Evolutionary conservation across 257 asterid genomes (phyloP).

Genomic region (Nicotiana noctiflora): DNA sequence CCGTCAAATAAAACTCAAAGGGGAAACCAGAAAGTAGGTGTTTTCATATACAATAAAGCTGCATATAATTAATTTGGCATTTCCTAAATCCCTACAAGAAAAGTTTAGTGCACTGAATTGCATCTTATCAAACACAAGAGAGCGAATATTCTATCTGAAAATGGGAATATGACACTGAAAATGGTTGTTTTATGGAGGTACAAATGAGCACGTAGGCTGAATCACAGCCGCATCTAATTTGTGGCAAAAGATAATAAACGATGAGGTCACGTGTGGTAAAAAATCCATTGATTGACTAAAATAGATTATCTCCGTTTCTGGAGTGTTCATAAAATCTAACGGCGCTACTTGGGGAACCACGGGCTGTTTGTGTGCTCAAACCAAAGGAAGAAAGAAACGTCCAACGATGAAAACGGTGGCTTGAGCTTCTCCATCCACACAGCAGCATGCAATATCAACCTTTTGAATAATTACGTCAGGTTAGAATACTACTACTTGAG

Average conservation of each 20-base stretch:
- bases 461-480: too few relatives aligned
- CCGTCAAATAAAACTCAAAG: too few relatives aligned
- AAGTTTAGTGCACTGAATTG: too few relatives aligned
- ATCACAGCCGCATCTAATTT: neutral
- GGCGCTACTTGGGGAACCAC: neutral
- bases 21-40: too few relatives aligned
- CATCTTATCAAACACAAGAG: neutral
- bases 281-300: too few relatives aligned
- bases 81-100: accelerated
- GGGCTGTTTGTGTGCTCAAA: neutral
- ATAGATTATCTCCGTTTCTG: neutral
- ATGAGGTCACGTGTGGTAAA: neutral
- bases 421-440: too few relatives aligned
- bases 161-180: neutral
- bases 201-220: neutral
- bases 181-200: neutral
- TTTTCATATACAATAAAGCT: too few relatives aligned
- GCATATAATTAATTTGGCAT: too few relatives aligned
- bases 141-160: neutral
- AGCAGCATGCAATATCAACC: too few relatives aligned
- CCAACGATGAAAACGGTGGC: neutral
- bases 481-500: too few relatives aligned
- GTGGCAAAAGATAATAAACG: neutral
- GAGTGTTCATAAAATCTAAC: neutral
- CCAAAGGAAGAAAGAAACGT: neutral